Evolutionary conservation across 805 yeast genomes (phyloP).

Genomic region (Candida manassasensis): DNA sequence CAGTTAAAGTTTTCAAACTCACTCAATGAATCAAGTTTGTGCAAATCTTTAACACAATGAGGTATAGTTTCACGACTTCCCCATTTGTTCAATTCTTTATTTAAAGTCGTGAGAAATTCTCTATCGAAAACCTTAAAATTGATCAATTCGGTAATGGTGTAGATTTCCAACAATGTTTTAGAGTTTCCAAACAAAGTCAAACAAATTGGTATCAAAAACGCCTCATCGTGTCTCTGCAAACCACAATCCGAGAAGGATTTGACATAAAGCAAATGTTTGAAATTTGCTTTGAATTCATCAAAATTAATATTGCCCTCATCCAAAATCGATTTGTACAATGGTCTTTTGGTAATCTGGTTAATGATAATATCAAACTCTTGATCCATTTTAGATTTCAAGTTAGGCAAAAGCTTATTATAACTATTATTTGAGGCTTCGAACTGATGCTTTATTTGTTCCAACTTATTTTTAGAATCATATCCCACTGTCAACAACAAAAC

Average conservation of each 20-base stretch:
- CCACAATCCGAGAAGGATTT: slow-evolving; percentile 36
- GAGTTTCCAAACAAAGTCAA: slow-evolving; percentile 24
- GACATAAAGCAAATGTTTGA: slow-evolving; percentile 29
- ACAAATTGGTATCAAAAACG: slow-evolving; percentile 34
- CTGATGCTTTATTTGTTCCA: slow-evolving; percentile 15
- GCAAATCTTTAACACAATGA: slow-evolving; percentile 18
- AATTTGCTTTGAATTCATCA: slow-evolving; percentile 19
- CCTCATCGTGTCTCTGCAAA: slow-evolving; percentile 35
- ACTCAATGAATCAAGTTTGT: slow-evolving; percentile 15
- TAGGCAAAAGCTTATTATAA: slow-evolving; percentile 21
- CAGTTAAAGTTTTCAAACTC: slow-evolving; percentile 34
- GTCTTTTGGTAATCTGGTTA: slow-evolving; percentile 20
- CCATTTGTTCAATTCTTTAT: slow-evolving; percentile 27
- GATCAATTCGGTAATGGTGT: slow-evolving; percentile 27
- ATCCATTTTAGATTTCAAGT: slow-evolving; percentile 27
- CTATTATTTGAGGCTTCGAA: slow-evolving; percentile 18
- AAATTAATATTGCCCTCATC: slow-evolving; percentile 10
- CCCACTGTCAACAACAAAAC: slow-evolving; percentile 17
- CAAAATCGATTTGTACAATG: slow-evolving; percentile 24
- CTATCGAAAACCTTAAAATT: slow-evolving; percentile 27
- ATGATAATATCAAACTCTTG: slow-evolving; percentile 28
- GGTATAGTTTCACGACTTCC: slow-evolving; percentile 14
- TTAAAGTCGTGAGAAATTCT: slow-evolving; percentile 23
- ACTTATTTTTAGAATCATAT: slow-evolving; percentile 11
- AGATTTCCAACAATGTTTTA: slow-evolving; percentile 22